phyloP scores from a whole-genome alignment of 1,284 basidiomycete genomes.

The Phylloboletellus chloephorus region DNA sequence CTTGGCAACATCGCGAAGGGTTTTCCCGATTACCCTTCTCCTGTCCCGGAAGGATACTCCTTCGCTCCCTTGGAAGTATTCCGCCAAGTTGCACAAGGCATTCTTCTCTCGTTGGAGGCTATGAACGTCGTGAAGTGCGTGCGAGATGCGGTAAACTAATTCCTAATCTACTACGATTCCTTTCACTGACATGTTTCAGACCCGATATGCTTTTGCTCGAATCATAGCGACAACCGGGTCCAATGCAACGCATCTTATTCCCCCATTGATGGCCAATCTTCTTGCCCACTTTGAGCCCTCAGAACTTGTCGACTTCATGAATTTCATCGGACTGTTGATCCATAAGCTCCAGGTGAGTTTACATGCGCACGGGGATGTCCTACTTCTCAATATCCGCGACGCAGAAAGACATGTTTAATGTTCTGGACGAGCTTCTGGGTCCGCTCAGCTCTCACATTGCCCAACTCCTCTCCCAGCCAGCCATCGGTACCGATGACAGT shows the following conservation, averaged over 20 bases:
- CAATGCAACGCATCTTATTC: conserved; percentile 76
- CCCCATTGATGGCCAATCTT: conserved; percentile 82
- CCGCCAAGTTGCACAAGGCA: conserved; percentile 82
- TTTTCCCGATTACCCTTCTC: conserved; percentile 83
- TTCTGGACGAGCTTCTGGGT: conserved; percentile 87
- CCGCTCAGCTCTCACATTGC: conserved; percentile 85
- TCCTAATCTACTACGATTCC: conserved; percentile 3
- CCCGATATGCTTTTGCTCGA: conserved; percentile 91
- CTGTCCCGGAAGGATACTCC: conserved; percentile 61
- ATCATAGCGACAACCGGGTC: conserved; percentile 88
- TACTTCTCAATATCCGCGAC: conserved; percentile 8
- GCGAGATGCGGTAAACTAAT: conserved; percentile 78
- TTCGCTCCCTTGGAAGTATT: conserved; percentile 80
- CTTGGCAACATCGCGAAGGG: conserved; percentile 95
- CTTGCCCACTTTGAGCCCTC: conserved; percentile 88
- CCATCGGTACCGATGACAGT: conserved; percentile 88
- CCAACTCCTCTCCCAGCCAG: conserved; percentile 74
- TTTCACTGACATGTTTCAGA: conserved; percentile 41
- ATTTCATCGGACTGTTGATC: conserved; percentile 87
- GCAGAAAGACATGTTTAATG: conserved; percentile 73
- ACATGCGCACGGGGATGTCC: not conserved
- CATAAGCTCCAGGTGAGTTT: conserved; percentile 82
- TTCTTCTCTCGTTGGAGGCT: conserved; percentile 81
- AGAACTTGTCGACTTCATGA: conserved; percentile 94
- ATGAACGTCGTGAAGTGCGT: conserved; percentile 88